Percentiles rank a stretch among this genome's conserved stretches.
These are phyloP conservation scores for Davidsoniella virescens DNA, from an alignment of 2,329 filamentous ascomycete genomes.

Conservation along the genomic window DNA sequence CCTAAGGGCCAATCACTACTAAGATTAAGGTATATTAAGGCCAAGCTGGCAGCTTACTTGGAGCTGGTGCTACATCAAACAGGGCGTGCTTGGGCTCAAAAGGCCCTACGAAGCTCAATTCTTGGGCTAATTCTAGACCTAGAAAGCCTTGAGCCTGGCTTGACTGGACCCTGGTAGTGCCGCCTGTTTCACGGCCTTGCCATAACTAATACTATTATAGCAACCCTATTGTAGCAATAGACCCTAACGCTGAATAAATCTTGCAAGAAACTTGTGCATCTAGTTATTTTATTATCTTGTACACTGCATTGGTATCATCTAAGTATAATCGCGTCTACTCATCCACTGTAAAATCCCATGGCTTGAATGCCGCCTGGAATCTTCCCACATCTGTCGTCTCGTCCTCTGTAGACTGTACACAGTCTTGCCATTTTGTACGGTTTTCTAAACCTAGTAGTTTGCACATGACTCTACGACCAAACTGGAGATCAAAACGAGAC, in stretches of 20 bases:
- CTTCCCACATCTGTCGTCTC: constrained; percentile 62
- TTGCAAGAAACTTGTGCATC: neutral
- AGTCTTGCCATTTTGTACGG: constrained; percentile 73
- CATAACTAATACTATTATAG: too few species aligned
- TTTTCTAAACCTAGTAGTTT: constrained; percentile 70
- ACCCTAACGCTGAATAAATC: neutral
- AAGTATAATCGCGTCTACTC: neutral
- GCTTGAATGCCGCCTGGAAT: constrained; percentile 69
- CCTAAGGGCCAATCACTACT: neutral
- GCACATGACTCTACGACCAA: constrained; percentile 71
- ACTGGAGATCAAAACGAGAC: constrained; percentile 77
- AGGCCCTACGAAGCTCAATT: too few species aligned
- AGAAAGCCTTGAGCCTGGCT: neutral
- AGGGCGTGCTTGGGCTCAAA: too few species aligned
- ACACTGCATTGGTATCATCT: neutral
- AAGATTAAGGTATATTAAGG: too few species aligned
- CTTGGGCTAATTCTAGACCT: too few species aligned
- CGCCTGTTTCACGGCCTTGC: too few species aligned
- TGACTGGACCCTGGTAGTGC: neutral
- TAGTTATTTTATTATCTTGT: neutral
- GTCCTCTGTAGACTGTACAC: constrained; percentile 58
- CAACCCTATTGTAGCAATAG: neutral
- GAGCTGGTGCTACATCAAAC: too few species aligned
- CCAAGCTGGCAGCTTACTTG: too few species aligned
- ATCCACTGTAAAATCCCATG: constrained; percentile 62